Percentiles rank a stretch among this genome's conserved stretches.
Conservation (phyloP, 495 filamentous ascomycete species). For the Tuber brumale region DNA sequence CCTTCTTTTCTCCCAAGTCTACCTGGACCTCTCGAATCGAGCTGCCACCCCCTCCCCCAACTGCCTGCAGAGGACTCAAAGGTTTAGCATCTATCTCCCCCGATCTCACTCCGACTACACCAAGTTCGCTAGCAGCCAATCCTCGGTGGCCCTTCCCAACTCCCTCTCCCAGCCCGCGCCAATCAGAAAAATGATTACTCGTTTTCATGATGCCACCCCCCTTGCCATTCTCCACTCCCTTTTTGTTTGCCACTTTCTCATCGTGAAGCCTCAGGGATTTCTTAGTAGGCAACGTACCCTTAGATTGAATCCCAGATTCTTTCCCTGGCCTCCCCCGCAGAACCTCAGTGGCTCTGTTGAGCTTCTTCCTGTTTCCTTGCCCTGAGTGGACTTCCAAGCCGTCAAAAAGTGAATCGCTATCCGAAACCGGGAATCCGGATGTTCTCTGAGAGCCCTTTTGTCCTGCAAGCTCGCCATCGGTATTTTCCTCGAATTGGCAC, state of each 20-base stretch:
- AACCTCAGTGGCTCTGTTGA: not conserved
- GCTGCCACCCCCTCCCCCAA: not conserved
- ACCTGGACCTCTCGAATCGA: not conserved
- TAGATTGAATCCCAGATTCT: not conserved
- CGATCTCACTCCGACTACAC: not conserved
- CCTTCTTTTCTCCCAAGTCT: not conserved
- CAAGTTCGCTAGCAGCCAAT: not conserved
- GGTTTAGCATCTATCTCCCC: not conserved
- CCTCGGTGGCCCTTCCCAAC: not conserved
- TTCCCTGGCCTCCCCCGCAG: not conserved
- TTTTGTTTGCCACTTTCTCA: not conserved
- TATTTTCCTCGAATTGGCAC: not conserved
- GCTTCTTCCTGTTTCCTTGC: not conserved
- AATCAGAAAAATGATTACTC: not conserved
- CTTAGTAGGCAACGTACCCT: not conserved
- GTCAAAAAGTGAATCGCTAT: not conserved
- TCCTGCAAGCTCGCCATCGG: not conserved
- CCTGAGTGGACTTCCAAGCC: not conserved
- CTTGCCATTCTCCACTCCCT: not conserved
- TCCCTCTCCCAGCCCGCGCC: not conserved
- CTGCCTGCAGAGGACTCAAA: not conserved
- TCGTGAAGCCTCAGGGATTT: not conserved
- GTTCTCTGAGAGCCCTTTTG: not conserved
- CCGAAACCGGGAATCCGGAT: not conserved
- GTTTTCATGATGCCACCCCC: not conserved